Evolutionary conservation across 345 rosid genomes (phyloP), one percentile per base, ranked within the genome.

Genomic region (Moricandia arvensis): DNA sequence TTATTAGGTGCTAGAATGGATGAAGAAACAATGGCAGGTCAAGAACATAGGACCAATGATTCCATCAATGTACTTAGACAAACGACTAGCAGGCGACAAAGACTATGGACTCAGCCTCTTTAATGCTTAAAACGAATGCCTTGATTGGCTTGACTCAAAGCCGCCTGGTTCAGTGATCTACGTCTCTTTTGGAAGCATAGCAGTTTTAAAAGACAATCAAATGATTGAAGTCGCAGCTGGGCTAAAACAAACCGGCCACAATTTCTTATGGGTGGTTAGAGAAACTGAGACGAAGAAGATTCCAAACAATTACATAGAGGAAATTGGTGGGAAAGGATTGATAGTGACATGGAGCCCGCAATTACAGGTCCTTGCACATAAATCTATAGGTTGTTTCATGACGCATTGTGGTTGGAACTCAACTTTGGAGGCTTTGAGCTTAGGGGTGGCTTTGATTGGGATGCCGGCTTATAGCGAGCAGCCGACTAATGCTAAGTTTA

Each of bases 391-490:
- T 1, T 86, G 91, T 74, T 88, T 88, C 74, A 21, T 88, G 74
- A 83, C 84, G 6, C 93, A 85, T 37, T 82, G 84, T 5, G 88
- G 92, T 1, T 88, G 92, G 92, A 88, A 88, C 43, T 88, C 92
- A 7, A 86, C 87, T 0, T 43, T 86, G 0, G 93, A 88, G 75
- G 88, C 88, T 0, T 21, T 88, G 66, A 83, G 86, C 47, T 62
- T 86, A 71, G 90, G 90, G 12, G 87, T 86, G n/a, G 80, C 86
- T 17, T 74, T 86, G 87, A 80, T 80, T 31, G 82, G 76, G 4
- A 80, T 80, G 80, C 82, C 82, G 2, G 65, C 75, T 51, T 69
- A 51, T 35, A 65, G 73, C 15, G 82, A 80, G 6, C 80, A 80
- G 31, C 80, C 80, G 0, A 80, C 82, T 3, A 80, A 80, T 65